These are phyloP conservation scores for Cyathus striatus DNA, from an alignment of 768 basidiomycete genomes.

Conservation along the genomic window DNA sequence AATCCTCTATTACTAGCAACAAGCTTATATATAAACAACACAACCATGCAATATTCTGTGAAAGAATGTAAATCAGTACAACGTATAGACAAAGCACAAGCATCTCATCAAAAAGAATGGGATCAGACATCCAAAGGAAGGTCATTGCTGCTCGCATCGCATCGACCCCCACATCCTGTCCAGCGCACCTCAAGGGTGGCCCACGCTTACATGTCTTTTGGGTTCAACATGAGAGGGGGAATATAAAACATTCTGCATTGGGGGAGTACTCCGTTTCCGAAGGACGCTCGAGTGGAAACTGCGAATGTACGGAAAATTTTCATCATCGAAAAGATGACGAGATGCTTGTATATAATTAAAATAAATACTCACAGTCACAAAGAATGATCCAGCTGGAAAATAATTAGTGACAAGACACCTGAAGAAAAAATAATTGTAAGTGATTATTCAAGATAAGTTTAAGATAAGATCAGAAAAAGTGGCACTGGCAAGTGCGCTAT, in stretches of 20 bases:
- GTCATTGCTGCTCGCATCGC: conserved; percentile 62
- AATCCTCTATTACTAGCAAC: too few species aligned
- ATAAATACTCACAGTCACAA: too few species aligned
- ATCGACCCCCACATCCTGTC: conserved; percentile 67
- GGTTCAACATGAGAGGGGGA: conserved; percentile 73
- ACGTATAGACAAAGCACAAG: too few species aligned
- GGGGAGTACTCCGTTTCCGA: conserved; percentile 65
- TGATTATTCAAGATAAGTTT: conserved; percentile 4
- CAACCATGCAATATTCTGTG: too few species aligned
- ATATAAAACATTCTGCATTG: conserved; percentile 63
- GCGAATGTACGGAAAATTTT: conserved; percentile 72
- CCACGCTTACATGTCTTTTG: conserved; percentile 61
- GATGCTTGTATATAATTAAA: conserved; percentile 4
- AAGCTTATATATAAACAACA: too few species aligned
- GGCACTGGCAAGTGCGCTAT: conserved; percentile 88
- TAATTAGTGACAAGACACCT: too few species aligned
- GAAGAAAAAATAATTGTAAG: conserved; percentile 12
- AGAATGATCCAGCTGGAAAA: too few species aligned
- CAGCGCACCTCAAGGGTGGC: conserved; percentile 71
- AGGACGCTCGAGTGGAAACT: conserved; percentile 82
- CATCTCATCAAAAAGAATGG: too few species aligned
- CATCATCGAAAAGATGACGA: conserved; percentile 36
- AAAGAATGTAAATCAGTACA: too few species aligned
- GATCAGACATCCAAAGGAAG: conserved; percentile 90
- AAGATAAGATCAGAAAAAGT: conserved; percentile 60